phyloP scores from a whole-genome alignment of 1,284 basidiomycete species.

The Veloporphyrellus conicus region DNA sequence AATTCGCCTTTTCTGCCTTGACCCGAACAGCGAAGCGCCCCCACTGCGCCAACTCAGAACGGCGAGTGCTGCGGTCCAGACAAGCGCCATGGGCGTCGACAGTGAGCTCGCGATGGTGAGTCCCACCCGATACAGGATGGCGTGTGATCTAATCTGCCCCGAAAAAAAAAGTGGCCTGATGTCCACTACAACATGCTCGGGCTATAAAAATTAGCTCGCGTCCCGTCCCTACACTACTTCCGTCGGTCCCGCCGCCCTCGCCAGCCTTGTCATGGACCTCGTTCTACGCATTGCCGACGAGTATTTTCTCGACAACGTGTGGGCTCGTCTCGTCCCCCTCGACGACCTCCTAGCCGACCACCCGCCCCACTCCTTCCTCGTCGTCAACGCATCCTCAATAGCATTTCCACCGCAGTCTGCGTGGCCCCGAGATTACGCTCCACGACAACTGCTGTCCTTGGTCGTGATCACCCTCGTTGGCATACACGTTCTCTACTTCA shows the following conservation, averaged over 20 bases:
- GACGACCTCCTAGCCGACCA: constrained; percentile 30
- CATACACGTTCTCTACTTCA: constrained; percentile 80
- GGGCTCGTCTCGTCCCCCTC: constrained; percentile 70
- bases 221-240: neutral
- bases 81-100: no score
- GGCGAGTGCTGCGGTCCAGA: no score
- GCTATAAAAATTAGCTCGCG: constrained; percentile 22
- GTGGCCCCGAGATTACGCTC: constrained; percentile 77
- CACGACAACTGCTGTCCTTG: constrained; percentile 78
- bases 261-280: constrained; percentile 69
- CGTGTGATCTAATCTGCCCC: constrained; percentile 18
- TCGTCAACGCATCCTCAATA: constrained; percentile 30
- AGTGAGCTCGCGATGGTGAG: neutral
- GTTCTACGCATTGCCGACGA: constrained; percentile 72
- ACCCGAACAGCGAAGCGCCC: neutral
- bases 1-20: no score
- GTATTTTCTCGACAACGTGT: constrained; percentile 72
- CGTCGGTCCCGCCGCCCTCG: neutral
- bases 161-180: constrained; percentile 29
- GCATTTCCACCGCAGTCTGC: constrained; percentile 43
- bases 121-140: neutral
- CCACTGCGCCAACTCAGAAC: no score
- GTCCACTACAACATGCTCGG: constrained; percentile 1
- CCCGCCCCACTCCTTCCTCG: constrained; percentile 20
- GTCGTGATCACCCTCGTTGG: constrained; percentile 73